These are phyloP conservation scores for Coemansia sp. DNA, from an alignment of 192 early-diverging fungal genomes.

Conservation along the genomic window DNA sequence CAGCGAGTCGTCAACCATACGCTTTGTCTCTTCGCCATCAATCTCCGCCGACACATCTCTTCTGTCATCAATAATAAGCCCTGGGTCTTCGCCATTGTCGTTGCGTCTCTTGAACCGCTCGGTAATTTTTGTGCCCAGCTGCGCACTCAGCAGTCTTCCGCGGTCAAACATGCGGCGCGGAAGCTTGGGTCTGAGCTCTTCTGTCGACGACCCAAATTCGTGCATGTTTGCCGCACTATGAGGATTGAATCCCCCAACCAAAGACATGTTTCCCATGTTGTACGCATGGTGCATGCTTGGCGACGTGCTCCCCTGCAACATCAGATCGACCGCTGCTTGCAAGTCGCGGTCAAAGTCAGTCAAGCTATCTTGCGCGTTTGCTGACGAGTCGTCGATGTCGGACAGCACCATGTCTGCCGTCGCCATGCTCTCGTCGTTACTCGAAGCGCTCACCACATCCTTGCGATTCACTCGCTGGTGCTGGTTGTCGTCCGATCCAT, in stretches of 20 bases:
- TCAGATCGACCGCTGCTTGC: conserved; percentile 39
- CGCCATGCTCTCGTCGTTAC: conserved; percentile 25
- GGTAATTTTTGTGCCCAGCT: conserved; percentile 14
- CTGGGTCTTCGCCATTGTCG: not conserved
- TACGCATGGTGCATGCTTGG: conserved; percentile 3
- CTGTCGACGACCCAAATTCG: not conserved
- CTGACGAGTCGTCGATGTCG: conserved; percentile 3
- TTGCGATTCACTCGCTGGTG: conserved; percentile 1
- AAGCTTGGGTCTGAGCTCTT: not conserved
- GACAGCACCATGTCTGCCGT: conserved; percentile 31
- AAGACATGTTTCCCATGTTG: conserved; percentile 5
- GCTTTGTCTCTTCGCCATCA: conserved; percentile 1
- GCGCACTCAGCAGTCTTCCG: not conserved
- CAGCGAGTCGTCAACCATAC: not conserved
- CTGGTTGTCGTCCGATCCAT: conserved; percentile 45
- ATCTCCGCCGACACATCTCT: conserved; percentile 1
- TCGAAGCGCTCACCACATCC: conserved; percentile 5
- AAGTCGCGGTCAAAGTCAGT: conserved; percentile 33
- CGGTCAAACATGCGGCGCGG: conserved; percentile 4
- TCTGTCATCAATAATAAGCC: not conserved
- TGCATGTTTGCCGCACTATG: not conserved
- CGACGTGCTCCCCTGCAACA: conserved; percentile 26
- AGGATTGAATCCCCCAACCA: conserved; percentile 4
- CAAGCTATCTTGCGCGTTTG: not conserved
- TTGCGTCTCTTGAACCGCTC: conserved; percentile 13